Evolutionary conservation across 2,329 filamentous ascomycete species (phyloP).

Genomic region (Apiospora koreana): DNA sequence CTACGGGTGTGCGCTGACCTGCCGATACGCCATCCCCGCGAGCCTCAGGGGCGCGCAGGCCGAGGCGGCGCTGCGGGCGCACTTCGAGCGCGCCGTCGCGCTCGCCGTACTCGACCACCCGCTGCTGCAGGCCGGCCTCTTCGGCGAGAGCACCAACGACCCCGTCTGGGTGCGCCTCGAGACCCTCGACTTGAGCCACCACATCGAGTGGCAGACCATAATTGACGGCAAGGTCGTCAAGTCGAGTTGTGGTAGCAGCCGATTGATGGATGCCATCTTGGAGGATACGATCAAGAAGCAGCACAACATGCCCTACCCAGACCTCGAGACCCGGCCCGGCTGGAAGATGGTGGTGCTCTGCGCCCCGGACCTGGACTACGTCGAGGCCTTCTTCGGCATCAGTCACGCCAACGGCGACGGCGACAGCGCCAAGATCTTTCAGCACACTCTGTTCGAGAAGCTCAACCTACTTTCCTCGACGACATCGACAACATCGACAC

Average conservation of each 20-base stretch:
- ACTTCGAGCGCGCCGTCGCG: slow-evolving; percentile 20
- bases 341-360: slow-evolving; percentile 28
- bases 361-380: slow-evolving; percentile 7
- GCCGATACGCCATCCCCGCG: slow-evolving; percentile 4
- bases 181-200: slow-evolving; percentile 20
- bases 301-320: slow-evolving; percentile 20
- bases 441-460: slow-evolving; percentile 27
- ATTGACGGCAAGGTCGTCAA: slow-evolving; percentile 3
- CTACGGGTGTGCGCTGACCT: background rate
- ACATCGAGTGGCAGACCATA: slow-evolving; percentile 22
- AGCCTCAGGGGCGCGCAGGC: background rate
- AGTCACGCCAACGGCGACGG: slow-evolving; percentile 32
- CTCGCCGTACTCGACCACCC: slow-evolving; percentile 20
- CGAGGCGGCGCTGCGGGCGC: background rate
- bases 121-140: slow-evolving; percentile 23
- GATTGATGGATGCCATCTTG: background rate
- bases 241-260: background rate
- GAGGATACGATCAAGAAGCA: background rate
- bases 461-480: slow-evolving; percentile 21
- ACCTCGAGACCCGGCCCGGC: slow-evolving; percentile 24
- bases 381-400: slow-evolving; percentile 30
- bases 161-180: slow-evolving; percentile 22
- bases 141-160: slow-evolving; percentile 15
- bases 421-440: slow-evolving; percentile 33
- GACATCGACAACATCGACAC: background rate